Evolutionary conservation across 2,329 filamentous ascomycete species (phyloP), one percentile per base, ranked within the genome.

Genomic region (Lecanoromycetidae sp.): DNA sequence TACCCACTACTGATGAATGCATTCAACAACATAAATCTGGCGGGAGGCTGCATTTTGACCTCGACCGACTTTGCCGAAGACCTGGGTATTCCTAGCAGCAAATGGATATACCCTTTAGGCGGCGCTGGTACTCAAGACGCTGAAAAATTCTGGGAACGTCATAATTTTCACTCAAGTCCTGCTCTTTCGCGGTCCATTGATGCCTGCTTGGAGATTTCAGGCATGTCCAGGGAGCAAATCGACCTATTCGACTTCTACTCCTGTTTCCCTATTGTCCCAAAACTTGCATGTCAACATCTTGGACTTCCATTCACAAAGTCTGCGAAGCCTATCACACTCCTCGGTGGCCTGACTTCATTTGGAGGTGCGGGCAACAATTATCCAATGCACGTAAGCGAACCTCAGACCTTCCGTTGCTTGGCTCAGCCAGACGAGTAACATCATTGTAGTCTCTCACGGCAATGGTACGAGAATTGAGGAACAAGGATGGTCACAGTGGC

Each of bases 311-410:
- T 74, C 0, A 60, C 60, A 0, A 59, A 66, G 1, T 57, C 66
- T 1, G 25, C 60, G 2, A 79, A 75, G 52, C 70, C 74, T 0
- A 68, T 82, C 17, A 81, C 77, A 0, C 60, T 83, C 0, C 66
- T 84, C 0, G 80, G 80, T 0, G 80, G 80, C 0, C 56, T 84
- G 44, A 83, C 80, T 4, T 80, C 74, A 1, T 84, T 84, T 49
- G 80, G 80, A 0, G 80, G 80, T 0, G 80, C 80, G 5, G 80
- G 80, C 0, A 84, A 84, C 52, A 83, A 83, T 46, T 84, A 84
- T 50, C 80, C 76, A 0, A 77, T 82, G 71, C 79, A 84, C 63
- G 77, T 74, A 60, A 68, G 44, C n/a, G 17, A 46, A 19, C 79
- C 23, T 74, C 70, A 8, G 73, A 73, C 15, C 6, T 15, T 19